Conservation (phyloP, 2,329 filamentous ascomycete genomes). For the Myriosclerotinia duriaeana region DNA sequence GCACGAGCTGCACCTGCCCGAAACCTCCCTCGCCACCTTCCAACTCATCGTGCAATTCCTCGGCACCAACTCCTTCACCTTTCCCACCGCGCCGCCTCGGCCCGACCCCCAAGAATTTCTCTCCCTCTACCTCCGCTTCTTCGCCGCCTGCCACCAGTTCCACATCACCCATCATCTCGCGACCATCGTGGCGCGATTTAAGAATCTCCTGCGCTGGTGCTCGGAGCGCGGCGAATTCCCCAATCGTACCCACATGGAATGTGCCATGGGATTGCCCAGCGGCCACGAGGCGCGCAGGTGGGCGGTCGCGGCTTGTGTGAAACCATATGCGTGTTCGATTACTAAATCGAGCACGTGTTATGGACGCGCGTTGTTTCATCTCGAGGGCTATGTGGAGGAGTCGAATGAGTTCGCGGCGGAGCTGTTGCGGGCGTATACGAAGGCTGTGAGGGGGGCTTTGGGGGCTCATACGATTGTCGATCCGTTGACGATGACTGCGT, state of each 20-base stretch:
- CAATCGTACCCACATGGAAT: background rate
- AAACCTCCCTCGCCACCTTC: constrained; percentile 23
- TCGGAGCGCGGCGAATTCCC: background rate
- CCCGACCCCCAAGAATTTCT: background rate
- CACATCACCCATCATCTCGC: background rate
- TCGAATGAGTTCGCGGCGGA: constrained; percentile 25
- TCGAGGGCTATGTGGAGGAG: constrained; percentile 24
- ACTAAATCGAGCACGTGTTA: background rate
- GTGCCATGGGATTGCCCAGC: background rate
- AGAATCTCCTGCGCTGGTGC: background rate
- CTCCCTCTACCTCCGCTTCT: constrained; percentile 18
- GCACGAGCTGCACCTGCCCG: constrained; percentile 19
- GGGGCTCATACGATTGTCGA: background rate
- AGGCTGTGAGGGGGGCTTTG: background rate
- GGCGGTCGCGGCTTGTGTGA: background rate
- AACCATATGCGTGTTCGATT: constrained; percentile 6
- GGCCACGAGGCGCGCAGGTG: background rate
- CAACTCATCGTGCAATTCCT: constrained; percentile 27
- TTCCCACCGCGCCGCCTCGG: background rate
- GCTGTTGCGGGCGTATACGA: constrained; percentile 19
- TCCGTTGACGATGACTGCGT: background rate
- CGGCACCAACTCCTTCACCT: constrained; percentile 8
- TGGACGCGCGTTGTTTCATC: constrained; percentile 13
- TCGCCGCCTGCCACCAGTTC: constrained; percentile 32
- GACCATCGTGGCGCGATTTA: background rate